Conservation (phyloP, 2,329 filamentous ascomycete genomes). For the Pseudopithomyces maydicus region DNA sequence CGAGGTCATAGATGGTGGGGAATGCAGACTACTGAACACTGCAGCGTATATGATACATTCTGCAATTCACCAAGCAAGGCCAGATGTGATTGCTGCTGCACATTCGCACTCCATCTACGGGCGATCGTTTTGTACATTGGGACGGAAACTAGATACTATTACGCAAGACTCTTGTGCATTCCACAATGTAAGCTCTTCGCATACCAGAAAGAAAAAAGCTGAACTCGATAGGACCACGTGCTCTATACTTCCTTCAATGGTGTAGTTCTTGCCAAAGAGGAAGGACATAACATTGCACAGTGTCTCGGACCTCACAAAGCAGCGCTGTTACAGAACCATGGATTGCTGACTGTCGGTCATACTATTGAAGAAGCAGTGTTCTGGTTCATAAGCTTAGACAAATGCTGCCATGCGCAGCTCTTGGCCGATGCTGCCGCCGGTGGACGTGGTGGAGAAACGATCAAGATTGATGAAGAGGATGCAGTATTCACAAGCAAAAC, state of each 20-base stretch:
- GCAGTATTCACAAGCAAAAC: slow-evolving; percentile 70
- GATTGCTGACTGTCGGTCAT: slow-evolving; percentile 55
- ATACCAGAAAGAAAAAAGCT: neutral
- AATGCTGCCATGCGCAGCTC: slow-evolving; percentile 59
- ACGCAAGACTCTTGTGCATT: slow-evolving; percentile 63
- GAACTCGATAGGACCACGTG: slow-evolving; percentile 55
- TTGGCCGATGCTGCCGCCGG: slow-evolving; percentile 61
- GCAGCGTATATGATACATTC: slow-evolving; percentile 66
- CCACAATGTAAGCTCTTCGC: slow-evolving; percentile 43
- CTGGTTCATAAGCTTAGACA: slow-evolving; percentile 60
- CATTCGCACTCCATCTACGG: slow-evolving; percentile 65
- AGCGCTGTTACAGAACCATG: slow-evolving; percentile 60
- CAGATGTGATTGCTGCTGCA: slow-evolving; percentile 63
- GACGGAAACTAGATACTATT: slow-evolving; percentile 63
- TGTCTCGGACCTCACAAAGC: slow-evolving; percentile 57
- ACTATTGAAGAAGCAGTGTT: slow-evolving; percentile 58
- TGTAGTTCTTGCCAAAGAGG: slow-evolving; percentile 57
- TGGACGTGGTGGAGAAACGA: slow-evolving; percentile 66
- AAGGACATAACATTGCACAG: slow-evolving; percentile 58
- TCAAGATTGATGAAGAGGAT: slow-evolving; percentile 72
- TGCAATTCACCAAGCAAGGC: slow-evolving; percentile 63
- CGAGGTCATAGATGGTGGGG: slow-evolving; percentile 66
- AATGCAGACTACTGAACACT: slow-evolving; percentile 42
- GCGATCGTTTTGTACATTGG: slow-evolving; percentile 66
- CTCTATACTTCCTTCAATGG: slow-evolving; percentile 60